A percentile compares a stretch with the other conserved stretches of the same genome.
Conservation (phyloP, 164 flowering plant species). For the Umbellularia californica region DNA sequence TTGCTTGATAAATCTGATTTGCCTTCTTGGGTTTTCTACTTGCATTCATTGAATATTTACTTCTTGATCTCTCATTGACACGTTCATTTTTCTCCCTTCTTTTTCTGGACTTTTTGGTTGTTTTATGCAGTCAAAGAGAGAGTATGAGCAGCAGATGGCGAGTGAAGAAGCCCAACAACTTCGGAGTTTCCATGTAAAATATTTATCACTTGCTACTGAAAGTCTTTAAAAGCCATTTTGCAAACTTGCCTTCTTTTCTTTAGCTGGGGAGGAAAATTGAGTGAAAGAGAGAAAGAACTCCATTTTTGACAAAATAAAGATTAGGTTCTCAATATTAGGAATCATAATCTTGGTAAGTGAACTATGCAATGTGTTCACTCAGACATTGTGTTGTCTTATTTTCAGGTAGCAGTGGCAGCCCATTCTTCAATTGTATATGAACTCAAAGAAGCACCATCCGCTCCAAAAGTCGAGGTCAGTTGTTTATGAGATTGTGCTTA, state of each 20-base stretch:
- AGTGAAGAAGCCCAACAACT: conserved; percentile 80
- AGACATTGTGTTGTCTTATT: conserved; percentile 1
- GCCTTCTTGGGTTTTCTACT: neutral
- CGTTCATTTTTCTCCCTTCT: neutral
- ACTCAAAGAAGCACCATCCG: conserved; percentile 43
- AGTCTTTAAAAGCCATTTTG: too few species aligned
- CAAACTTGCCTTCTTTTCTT: too few species aligned
- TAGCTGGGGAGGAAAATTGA: too few species aligned
- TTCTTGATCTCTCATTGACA: neutral
- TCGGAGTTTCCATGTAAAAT: conserved; percentile 70
- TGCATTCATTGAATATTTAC: neutral
- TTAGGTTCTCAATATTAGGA: too few species aligned
- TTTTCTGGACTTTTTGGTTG: conserved; percentile 1
- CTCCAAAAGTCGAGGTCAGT: conserved; percentile 51
- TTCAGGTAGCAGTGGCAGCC: conserved; percentile 50
- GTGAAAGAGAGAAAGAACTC: too few species aligned
- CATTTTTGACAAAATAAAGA: too few species aligned
- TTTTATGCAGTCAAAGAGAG: conserved; percentile 60
- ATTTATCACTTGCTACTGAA: neutral
- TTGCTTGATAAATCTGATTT: neutral
- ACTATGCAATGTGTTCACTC: too few species aligned
- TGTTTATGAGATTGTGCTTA: neutral
- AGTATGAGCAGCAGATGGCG: conserved; percentile 67
- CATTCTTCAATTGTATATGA: conserved; percentile 33
- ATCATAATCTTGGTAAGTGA: too few species aligned